Evolutionary conservation across 2,329 filamentous ascomycete species (phyloP).

Genomic region (Fusarium abutilonis): DNA sequence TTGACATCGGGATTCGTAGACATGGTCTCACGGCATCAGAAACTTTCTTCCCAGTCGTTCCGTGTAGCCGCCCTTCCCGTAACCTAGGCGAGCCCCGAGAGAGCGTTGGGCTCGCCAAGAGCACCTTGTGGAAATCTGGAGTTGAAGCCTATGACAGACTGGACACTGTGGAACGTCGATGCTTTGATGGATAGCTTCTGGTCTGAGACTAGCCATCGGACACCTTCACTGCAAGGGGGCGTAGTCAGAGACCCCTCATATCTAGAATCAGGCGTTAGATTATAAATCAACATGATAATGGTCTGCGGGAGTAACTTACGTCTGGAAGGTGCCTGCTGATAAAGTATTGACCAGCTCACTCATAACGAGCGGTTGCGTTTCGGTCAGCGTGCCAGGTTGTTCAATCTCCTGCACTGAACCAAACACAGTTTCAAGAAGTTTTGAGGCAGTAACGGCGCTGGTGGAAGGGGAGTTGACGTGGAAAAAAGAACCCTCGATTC

Average conservation of each 20-base stretch:
- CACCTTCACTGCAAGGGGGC: conserved; percentile 68
- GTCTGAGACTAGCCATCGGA: conserved; percentile 63
- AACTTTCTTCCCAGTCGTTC: too few relatives aligned
- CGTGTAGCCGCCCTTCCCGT: too few relatives aligned
- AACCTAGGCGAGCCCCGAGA: conserved; percentile 2
- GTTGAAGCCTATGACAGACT: conserved; percentile 30
- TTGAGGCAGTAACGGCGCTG: conserved; percentile 17
- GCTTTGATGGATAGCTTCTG: conserved; percentile 59
- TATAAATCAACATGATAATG: accelerated
- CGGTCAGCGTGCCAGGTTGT: conserved; percentile 53
- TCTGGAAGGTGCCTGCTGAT: conserved; percentile 48
- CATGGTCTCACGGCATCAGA: too few relatives aligned
- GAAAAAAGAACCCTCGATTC: conserved; percentile 19
- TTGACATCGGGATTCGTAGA: too few relatives aligned
- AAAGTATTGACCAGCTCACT: conserved; percentile 47
- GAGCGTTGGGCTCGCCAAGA: conserved; percentile 23
- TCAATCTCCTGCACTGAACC: conserved; percentile 46
- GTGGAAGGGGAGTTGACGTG: conserved; percentile 10
- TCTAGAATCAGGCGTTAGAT: conserved; percentile 6
- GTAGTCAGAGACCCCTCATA: conserved; percentile 70
- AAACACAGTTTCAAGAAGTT: conserved; percentile 52
- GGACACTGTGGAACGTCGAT: conserved; percentile 17
- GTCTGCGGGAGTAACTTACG: conserved; percentile 34
- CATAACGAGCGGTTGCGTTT: conserved; percentile 56
- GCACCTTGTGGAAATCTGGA: conserved; percentile 23